Conservation (phyloP, 1,139 yeast species). For the Debaryomyces subglobosus region DNA sequence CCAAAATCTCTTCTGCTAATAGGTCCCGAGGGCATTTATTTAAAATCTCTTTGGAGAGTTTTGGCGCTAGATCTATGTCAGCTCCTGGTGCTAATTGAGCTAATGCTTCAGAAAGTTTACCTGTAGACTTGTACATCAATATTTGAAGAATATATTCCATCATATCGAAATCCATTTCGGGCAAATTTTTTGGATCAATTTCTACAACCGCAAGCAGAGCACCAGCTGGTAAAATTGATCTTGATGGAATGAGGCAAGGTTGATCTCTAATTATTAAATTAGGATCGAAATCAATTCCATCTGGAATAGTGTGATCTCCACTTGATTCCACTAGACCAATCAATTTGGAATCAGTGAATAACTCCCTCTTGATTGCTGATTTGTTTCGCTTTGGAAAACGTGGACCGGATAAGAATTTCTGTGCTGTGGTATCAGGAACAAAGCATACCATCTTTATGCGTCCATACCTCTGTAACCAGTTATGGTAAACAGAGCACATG, state of each 20-base stretch:
- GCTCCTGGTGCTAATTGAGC: constrained; percentile 83
- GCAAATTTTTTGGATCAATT: constrained; percentile 51
- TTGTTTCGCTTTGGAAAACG: constrained; percentile 53
- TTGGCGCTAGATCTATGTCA: constrained; percentile 53
- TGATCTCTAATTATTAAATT: constrained; percentile 40
- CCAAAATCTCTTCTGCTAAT: constrained; percentile 54
- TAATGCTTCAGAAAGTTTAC: constrained; percentile 46
- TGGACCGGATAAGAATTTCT: constrained; percentile 58
- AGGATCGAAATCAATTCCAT: constrained; percentile 42
- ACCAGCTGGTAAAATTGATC: constrained; percentile 27
- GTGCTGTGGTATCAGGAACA: constrained; percentile 61
- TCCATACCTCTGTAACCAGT: constrained; percentile 79
- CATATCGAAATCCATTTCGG: constrained; percentile 50
- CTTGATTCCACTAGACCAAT: constrained; percentile 47
- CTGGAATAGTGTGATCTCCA: constrained; percentile 23
- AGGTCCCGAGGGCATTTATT: constrained; percentile 53
- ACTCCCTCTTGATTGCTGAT: constrained; percentile 61
- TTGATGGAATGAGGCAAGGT: constrained; percentile 33
- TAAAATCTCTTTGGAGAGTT: constrained; percentile 39
- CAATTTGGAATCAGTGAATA: constrained; percentile 56
- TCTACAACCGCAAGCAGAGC: constrained; percentile 54
- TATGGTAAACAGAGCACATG: constrained; percentile 65
- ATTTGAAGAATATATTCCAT: constrained; percentile 72
- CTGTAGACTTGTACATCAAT: constrained; percentile 57
- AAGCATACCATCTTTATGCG: constrained; percentile 70